Evolutionary conservation across 345 rosid genomes (phyloP), one percentile per base, ranked within the genome.

Genomic region (Citrus mangshanensis): DNA sequence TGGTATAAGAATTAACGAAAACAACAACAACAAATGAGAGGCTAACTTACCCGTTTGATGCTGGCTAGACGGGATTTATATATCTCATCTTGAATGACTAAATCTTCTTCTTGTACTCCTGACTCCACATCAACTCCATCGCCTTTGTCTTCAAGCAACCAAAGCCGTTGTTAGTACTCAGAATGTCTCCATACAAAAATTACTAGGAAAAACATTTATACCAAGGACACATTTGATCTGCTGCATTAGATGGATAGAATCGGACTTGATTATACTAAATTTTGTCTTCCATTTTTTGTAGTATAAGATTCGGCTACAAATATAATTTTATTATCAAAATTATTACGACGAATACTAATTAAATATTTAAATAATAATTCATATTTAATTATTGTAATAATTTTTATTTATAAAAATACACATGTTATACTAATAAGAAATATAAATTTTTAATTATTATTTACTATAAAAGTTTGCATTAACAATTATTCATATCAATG

Each of bases 21-120:
- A 78, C 32, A 9, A 18, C 73, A 40, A 77, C 74, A 56, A 84
- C 55, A 63, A 72, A 64, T 69, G 55, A n/a, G 63, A 25, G 70
- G 60, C 30, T 68, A 86, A 80, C 95, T 86, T 86, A 97, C 99
- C 74, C 99, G 95, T 84, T 97, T 97, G 66, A 97, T 93, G 89
- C 97, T 91, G 72, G 93, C 88, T 40, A 94, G 84, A 78, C 99
- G 99, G 77, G 97, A 92, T 89, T 97, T 97, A 79, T 89, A 90
- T 75, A 97, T 93, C 92, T 97, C 99, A 69, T 97, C 99, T 77
- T 93, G 99, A 71, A 97, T 83, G 19, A 90, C 75, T 78, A 86
- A 30, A 88, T 97, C 99, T 76, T 97, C 99, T 84, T 97, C 99
- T 75, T 88, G 93, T 63, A 77, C 75, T 77, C 95, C 97, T 68